Conservation (phyloP, 352 stramenopile genomes). For the Phytophthora lateralis region DNA sequence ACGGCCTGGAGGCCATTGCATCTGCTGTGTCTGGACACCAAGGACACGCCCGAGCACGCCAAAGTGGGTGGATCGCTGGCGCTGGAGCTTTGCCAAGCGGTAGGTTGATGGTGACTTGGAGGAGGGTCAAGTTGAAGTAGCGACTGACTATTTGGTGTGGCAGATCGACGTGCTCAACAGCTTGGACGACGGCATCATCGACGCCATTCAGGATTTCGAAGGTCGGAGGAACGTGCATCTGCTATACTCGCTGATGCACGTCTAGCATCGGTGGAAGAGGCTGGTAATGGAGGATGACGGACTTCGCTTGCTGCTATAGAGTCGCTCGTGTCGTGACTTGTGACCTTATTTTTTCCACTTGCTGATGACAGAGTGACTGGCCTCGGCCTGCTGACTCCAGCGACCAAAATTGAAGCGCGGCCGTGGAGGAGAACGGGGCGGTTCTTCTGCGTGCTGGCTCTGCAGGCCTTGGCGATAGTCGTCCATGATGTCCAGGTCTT, state of each 20-base stretch:
- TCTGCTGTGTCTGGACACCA: conserved; percentile 88
- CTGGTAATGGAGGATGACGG: not conserved
- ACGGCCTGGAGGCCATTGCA: conserved; percentile 72
- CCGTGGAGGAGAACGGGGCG: conserved; percentile 1
- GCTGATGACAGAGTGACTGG: conserved; percentile 39
- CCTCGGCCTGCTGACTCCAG: conserved; percentile 42
- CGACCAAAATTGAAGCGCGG: conserved; percentile 39
- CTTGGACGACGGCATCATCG: conserved; percentile 55
- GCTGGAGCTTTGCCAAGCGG: conserved; percentile 76
- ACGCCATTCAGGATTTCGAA: conserved; percentile 66
- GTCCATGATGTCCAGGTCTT: conserved; percentile 31
- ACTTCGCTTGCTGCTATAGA: not conserved
- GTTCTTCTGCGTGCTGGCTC: conserved; percentile 19
- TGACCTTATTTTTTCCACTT: conserved; percentile 43
- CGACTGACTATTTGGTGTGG: conserved; percentile 6
- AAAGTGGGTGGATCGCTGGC: conserved; percentile 83
- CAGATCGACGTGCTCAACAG: conserved; percentile 62
- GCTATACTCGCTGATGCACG: conserved; percentile 68
- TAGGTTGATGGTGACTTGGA: conserved; percentile 18
- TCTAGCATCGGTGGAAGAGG: conserved; percentile 30
- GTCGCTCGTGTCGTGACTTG: not conserved
- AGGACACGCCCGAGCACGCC: conserved; percentile 86
- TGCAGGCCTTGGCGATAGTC: conserved; percentile 25
- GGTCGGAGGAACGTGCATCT: conserved; percentile 61
- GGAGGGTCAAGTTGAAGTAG: not conserved